phyloP scores from a whole-genome alignment of 768 basidiomycete species.

The Psilocybe sp. region DNA sequence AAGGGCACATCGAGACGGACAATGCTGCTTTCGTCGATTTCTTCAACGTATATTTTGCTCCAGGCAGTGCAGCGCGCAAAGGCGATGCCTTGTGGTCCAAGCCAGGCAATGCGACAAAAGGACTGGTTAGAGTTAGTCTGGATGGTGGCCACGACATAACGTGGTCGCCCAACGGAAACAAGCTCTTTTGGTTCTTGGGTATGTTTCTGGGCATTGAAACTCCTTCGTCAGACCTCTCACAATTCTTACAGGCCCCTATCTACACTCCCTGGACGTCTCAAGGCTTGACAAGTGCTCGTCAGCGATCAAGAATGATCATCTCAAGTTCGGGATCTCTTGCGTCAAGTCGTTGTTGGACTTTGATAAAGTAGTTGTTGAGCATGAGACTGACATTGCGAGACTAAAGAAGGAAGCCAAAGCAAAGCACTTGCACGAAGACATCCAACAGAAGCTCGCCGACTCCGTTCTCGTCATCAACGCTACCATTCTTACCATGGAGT shows the following conservation, averaged over 20 bases:
- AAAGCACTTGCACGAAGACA: conserved; percentile 13
- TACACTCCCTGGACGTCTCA: conserved; percentile 60
- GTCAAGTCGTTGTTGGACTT: conserved; percentile 53
- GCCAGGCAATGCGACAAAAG: conserved; percentile 63
- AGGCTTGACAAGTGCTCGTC: conserved; percentile 47
- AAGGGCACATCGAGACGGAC: conserved; percentile 18
- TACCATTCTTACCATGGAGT: conserved; percentile 68
- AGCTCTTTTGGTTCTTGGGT: conserved; percentile 76
- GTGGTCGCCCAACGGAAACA: conserved; percentile 61
- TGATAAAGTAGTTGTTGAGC: conserved; percentile 56
- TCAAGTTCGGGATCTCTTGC: conserved; percentile 62
- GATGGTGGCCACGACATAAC: conserved; percentile 74
- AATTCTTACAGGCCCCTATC: conserved; percentile 46
- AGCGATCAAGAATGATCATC: conserved; percentile 44
- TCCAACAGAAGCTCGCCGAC: conserved; percentile 29
- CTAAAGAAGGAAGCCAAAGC: conserved; percentile 42
- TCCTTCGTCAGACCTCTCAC: not conserved
- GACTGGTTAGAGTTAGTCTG: conserved; percentile 59
- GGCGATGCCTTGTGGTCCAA: conserved; percentile 61
- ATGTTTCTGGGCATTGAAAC: conserved; percentile 11
- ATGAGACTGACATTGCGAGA: conserved; percentile 59
- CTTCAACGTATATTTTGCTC: conserved; percentile 61
- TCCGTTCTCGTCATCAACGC: conserved; percentile 64
- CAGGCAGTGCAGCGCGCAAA: conserved; percentile 36
- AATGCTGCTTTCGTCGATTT: conserved; percentile 67